Base-by-base conservation (phyloP, 2,329 filamentous ascomycete species). In the Sporothrix sp. region DNA sequence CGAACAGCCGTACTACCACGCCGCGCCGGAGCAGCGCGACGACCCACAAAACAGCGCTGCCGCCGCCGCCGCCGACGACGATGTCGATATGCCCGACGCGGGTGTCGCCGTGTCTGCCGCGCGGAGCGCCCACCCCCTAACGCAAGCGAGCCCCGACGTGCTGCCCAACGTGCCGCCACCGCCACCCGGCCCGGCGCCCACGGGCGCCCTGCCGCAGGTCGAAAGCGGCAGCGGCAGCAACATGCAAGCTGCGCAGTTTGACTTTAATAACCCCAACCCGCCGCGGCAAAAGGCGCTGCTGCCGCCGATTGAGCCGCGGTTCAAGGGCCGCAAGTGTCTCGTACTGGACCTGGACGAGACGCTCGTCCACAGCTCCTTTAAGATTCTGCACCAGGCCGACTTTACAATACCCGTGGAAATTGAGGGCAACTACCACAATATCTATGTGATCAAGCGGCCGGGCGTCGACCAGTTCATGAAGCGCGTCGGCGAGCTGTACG, bases 381-480 rank as follows among this genome's bases (percentile, higher is more conserved):
- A 98, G 90, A 93, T 97, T 59, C 76, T 98, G 40, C 90, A 97
- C 63, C 91, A 97, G 73, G 93, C 93, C 52, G 93, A 98, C 68
- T 97, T 98, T 65, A 98, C 93, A 6, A 97, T 98, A 64, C 93
- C 93, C 0, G 93, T 98, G 27, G 93, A 98, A 63, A 98, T 98
- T 57, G 93, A 98, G 71, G 93, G 93, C 51, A 94, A 95, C 67
- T 97, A 94, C 65, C 93, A 98, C 70, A 98, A 98, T 62, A 94
- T 98, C 50, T 98, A 98, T 65, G 93, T 98, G 58, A 98, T 98
- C 67, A 98, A 98, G 72, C 82, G 93, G 61, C 93, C 93, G n/a
- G 93, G 93, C 49, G 93, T 98, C 18, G 93, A 98, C 64, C 84
- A 94, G 57, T 98, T 98, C 68, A 96, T 98, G 88, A 97, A 97